Conservation (phyloP, 2,329 filamentous ascomycete genomes). For the Dactylellina leptospora region DNA sequence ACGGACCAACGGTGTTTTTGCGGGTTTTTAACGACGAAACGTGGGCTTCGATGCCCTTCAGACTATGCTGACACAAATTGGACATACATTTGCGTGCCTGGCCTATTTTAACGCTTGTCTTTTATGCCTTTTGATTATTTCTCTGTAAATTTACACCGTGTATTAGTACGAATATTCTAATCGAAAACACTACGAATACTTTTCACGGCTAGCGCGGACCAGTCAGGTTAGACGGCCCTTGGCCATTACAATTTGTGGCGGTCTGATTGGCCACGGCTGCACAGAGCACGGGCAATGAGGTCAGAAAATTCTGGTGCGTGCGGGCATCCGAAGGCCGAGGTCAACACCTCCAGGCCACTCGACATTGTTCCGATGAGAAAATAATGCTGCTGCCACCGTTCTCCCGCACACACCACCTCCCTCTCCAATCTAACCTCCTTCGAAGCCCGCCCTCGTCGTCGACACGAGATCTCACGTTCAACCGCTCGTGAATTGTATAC, state of each 20-base stretch:
- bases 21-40: constrained; percentile 5
- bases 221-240: constrained; percentile 2
- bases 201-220: background rate
- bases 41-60: background rate
- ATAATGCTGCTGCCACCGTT: constrained; percentile 27
- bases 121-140: background rate
- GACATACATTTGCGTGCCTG: background rate
- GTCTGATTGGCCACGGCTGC: constrained; percentile 40
- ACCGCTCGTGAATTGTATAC: too few relatives aligned
- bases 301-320: constrained; percentile 52
- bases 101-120: background rate
- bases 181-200: background rate
- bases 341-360: constrained; percentile 49
- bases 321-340: constrained; percentile 52
- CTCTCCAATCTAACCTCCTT: constrained; percentile 29
- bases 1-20: constrained; percentile 3
- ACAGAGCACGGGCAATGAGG: constrained; percentile 49
- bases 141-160: background rate
- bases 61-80: background rate
- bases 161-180: background rate
- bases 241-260: constrained; percentile 49
- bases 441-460: constrained; percentile 7
- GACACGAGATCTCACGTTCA: constrained; percentile 29
- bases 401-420: constrained; percentile 17
- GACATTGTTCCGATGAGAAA: constrained; percentile 52